phyloP scores from a whole-genome alignment of 2,329 filamentous ascomycete genomes.

The Orbilia oligospora region DNA sequence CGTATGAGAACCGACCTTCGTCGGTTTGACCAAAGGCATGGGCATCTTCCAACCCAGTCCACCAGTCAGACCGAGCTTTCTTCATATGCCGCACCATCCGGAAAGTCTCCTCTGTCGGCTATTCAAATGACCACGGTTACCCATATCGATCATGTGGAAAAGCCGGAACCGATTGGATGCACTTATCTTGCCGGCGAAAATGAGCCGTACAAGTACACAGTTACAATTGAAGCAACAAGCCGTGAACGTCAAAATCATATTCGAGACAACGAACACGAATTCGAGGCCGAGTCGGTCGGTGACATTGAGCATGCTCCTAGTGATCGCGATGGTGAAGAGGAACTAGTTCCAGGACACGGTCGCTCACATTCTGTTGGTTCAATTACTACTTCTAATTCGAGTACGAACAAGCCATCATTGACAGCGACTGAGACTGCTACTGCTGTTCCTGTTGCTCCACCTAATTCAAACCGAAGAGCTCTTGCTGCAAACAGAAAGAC shows the following conservation, averaged over 20 bases:
- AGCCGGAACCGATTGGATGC: constrained; percentile 32
- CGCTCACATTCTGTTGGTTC: constrained; percentile 34
- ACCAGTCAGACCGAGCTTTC: constrained; percentile 52
- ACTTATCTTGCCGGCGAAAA: constrained; percentile 40
- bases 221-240: constrained; percentile 35
- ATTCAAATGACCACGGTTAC: constrained; percentile 75
- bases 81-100: constrained; percentile 68
- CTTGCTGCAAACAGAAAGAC: constrained; percentile 65
- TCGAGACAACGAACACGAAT: constrained; percentile 42
- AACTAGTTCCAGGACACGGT: constrained; percentile 25
- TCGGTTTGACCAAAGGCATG: constrained; percentile 69
- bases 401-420: constrained; percentile 41
- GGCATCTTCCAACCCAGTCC: constrained; percentile 14
- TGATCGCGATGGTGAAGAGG: constrained; percentile 29
- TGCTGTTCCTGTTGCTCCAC: constrained; percentile 37
- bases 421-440: constrained; percentile 30
- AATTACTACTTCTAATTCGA: constrained; percentile 23
- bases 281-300: constrained; percentile 30
- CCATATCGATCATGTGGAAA: constrained; percentile 61
- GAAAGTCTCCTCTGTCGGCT: constrained; percentile 71
- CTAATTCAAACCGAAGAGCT: constrained; percentile 61
- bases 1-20: constrained; percentile 76
- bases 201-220: constrained; percentile 45
- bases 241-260: constrained; percentile 41
- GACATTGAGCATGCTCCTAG: constrained; percentile 30